Percentiles rank a stretch among this genome's conserved stretches.
Evolutionary conservation across 768 basidiomycete genomes (phyloP).

Genomic region (Pilatotrama ljubarskyi): DNA sequence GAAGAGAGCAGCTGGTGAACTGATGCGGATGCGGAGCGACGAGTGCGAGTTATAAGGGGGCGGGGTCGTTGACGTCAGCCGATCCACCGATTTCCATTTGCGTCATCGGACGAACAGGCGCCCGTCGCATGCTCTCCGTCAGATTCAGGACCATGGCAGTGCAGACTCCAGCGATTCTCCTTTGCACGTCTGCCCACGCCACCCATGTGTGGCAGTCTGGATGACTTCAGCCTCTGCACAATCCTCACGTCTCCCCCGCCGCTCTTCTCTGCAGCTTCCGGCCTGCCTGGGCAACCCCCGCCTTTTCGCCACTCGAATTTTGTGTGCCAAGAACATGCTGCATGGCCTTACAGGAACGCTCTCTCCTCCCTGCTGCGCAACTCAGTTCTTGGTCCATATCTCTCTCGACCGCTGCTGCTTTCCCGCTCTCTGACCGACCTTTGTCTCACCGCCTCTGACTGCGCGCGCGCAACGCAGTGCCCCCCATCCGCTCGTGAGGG

Average conservation of each 20-base stretch:
- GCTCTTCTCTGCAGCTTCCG: background rate
- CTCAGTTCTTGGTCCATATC: too few relatives aligned
- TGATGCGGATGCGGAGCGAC: background rate
- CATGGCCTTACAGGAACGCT: background rate
- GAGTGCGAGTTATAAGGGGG: background rate
- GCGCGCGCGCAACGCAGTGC: conserved; percentile 1
- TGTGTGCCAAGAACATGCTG: too few relatives aligned
- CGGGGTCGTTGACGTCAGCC: conserved; percentile 10
- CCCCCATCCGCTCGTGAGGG: background rate
- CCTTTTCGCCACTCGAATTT: too few relatives aligned
- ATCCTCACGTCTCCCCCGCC: background rate
- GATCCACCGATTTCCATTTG: conserved; percentile 10
- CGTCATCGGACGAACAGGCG: conserved; percentile 2
- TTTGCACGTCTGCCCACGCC: background rate
- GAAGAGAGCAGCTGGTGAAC: background rate
- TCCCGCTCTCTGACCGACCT: background rate
- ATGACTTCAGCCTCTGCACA: background rate
- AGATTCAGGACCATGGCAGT: background rate
- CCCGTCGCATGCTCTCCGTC: background rate
- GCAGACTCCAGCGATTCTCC: background rate
- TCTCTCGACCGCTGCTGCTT: background rate
- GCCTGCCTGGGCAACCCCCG: too few relatives aligned
- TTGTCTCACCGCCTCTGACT: background rate
- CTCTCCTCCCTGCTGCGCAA: background rate
- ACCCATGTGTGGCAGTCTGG: background rate